phyloP scores from a whole-genome alignment of 2,329 filamentous ascomycete species.

The Teratosphaeria pseudoeucalypti region DNA sequence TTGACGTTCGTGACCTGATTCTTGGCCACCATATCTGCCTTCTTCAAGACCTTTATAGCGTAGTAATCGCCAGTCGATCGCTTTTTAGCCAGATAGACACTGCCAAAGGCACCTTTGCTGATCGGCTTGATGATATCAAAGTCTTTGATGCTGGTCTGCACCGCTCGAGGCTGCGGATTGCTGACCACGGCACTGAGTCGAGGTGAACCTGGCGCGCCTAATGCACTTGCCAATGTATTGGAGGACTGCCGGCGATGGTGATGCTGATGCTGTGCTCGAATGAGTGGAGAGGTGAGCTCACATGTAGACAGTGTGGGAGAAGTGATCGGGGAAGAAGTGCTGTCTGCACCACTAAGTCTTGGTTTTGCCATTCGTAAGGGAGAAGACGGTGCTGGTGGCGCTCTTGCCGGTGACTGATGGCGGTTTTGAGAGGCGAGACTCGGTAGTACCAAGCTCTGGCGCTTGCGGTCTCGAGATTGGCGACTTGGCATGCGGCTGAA shows the following conservation, averaged over 20 bases:
- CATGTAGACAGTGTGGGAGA: conserved; percentile 78
- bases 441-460: conserved; percentile 75
- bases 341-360: conserved; percentile 53
- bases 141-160: conserved; percentile 94
- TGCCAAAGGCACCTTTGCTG: conserved; percentile 96
- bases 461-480: conserved; percentile 64
- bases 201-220: conserved; percentile 64
- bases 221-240: conserved; percentile 61
- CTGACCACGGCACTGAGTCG: conserved; percentile 64
- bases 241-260: conserved; percentile 80
- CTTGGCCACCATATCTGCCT: conserved; percentile 99
- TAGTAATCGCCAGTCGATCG: conserved; percentile 98
- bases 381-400: conserved; percentile 57
- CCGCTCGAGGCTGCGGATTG: conserved; percentile 75
- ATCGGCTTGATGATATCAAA: conserved; percentile 99
- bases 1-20: conserved; percentile 99
- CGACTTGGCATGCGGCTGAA: conserved; percentile 62
- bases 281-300: conserved; percentile 67
- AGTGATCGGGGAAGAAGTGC: conserved; percentile 70
- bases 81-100: conserved; percentile 96
- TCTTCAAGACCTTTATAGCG: conserved; percentile 96
- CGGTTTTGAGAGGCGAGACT: conserved; percentile 60
- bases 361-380: conserved; percentile 80
- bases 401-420: conserved; percentile 79
- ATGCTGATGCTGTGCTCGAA: conserved; percentile 40